Evolutionary conservation across 2,329 filamentous ascomycete species (phyloP).

Genomic region (Atkinsonella hypoxylon): DNA sequence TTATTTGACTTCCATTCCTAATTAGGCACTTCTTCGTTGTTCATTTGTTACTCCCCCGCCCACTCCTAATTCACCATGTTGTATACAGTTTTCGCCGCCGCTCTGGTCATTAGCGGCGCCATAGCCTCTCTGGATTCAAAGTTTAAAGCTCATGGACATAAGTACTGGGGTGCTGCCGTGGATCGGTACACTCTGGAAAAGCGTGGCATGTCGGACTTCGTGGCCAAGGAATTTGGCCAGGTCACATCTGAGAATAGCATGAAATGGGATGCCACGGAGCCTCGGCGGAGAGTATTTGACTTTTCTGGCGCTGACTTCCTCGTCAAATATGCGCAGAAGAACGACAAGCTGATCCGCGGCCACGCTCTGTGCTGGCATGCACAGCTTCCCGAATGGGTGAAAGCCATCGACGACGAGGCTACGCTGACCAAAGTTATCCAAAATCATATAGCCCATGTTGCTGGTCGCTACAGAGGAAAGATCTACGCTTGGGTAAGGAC

Average conservation of each 20-base stretch:
- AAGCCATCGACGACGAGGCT: not conserved
- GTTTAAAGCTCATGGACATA: not conserved
- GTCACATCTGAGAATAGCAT: slow-evolving; percentile 58
- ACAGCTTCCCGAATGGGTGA: not conserved
- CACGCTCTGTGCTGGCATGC: not conserved
- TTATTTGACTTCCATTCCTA: not conserved
- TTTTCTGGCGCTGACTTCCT: slow-evolving; percentile 22
- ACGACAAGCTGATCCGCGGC: not conserved
- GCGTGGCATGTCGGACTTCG: not conserved
- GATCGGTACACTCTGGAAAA: not conserved
- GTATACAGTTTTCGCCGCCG: not conserved
- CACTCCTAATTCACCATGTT: not conserved
- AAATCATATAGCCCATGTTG: not conserved
- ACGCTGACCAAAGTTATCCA: not conserved
- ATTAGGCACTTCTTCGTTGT: not conserved
- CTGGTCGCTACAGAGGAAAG: not conserved
- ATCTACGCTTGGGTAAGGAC: not conserved
- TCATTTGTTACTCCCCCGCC: not conserved
- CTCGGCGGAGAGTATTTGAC: slow-evolving; percentile 36
- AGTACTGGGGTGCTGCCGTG: not conserved
- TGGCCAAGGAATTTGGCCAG: slow-evolving; percentile 37
- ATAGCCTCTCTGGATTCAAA: not conserved
- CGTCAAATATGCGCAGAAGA: not conserved
- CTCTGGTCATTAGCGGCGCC: not conserved
- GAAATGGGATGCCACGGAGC: slow-evolving; percentile 53